Conservation (phyloP, 192 early-diverging fungal genomes). For the Umbelopsis isabellina region DNA sequence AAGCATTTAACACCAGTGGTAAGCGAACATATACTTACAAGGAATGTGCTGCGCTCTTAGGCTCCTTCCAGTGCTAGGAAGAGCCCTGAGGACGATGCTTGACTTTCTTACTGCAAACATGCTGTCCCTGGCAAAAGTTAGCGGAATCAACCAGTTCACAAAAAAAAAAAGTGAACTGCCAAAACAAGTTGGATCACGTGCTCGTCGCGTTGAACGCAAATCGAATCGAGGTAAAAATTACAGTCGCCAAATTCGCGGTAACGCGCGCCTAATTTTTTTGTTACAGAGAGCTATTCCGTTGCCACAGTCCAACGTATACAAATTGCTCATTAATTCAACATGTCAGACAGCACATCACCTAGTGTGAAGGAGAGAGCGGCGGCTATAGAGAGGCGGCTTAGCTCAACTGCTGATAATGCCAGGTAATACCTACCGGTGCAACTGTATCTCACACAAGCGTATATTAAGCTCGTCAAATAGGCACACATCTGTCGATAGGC, state of each 20-base stretch:
- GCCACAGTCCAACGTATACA: not conserved
- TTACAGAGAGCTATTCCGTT: not conserved
- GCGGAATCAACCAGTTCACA: not conserved
- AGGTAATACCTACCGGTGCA: not conserved
- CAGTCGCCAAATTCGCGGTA: not conserved
- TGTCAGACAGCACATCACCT: not conserved
- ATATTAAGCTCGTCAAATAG: too few species aligned
- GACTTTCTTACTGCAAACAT: conserved; percentile 10
- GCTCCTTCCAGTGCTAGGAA: not conserved
- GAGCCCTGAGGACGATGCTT: not conserved
- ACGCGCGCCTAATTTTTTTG: not conserved
- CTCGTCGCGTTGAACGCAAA: not conserved
- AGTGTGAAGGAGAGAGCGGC: conserved; percentile 8
- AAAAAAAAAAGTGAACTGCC: not conserved
- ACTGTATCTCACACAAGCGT: not conserved
- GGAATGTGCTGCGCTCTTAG: not conserved
- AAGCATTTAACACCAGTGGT: not conserved
- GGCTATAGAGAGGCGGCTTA: not conserved
- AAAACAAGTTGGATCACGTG: not conserved
- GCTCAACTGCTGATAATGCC: not conserved
- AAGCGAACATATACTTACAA: conserved; percentile 5
- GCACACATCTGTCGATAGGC: too few species aligned
- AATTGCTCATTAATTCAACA: not conserved
- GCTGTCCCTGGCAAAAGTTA: not conserved
- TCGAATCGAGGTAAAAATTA: not conserved